Conservation (phyloP, 768 basidiomycete species). For the Mrakia gelida region DNA sequence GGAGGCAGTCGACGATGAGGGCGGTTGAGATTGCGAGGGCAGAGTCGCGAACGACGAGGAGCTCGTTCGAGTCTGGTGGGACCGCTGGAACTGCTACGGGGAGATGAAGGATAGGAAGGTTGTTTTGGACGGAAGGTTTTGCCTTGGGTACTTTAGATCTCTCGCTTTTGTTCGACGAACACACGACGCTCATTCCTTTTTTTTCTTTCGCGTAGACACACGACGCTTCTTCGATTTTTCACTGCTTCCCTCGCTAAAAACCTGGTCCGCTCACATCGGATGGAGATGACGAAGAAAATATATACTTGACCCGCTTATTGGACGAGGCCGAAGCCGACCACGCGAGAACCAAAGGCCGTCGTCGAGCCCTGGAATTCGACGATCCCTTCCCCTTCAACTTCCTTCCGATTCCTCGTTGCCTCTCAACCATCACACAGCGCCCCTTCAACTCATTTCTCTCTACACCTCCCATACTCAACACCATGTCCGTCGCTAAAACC, state of each 20-base stretch:
- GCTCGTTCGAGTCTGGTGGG: background rate
- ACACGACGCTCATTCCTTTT: background rate
- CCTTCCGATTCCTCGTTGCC: background rate
- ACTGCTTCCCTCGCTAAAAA: background rate
- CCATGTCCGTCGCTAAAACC: background rate
- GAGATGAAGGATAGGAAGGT: background rate
- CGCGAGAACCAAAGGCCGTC: slow-evolving; percentile 1
- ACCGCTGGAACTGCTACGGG: background rate
- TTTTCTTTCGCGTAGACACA: background rate
- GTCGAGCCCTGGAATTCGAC: background rate
- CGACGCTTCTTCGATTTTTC: background rate
- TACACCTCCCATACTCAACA: background rate
- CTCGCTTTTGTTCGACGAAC: background rate
- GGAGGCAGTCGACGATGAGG: background rate
- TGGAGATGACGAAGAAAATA: background rate
- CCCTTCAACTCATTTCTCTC: background rate
- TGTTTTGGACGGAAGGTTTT: background rate
- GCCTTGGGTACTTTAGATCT: background rate
- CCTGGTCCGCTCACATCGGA: background rate
- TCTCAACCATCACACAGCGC: background rate
- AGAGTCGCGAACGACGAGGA: background rate
- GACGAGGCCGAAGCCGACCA: background rate
- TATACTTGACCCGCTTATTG: background rate
- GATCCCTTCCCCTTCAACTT: background rate
- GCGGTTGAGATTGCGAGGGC: background rate